Conservation (phyloP, 176 grass and related monocot genomes). For the Juncus effusus region DNA sequence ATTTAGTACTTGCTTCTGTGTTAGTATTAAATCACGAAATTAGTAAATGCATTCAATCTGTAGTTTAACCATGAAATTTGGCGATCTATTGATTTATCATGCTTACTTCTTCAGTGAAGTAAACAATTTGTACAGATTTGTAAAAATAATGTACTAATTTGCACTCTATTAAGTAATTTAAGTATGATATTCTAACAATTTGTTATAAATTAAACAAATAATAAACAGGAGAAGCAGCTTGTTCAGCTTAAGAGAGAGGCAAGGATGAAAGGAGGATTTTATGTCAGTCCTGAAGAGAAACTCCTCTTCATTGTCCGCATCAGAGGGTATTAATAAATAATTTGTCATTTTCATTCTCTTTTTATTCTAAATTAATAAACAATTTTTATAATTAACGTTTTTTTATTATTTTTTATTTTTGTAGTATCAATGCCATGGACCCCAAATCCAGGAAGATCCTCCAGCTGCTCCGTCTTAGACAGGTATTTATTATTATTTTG, state of each 20-base stretch:
- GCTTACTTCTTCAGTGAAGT: no score
- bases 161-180: no score
- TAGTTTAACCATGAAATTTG: no score
- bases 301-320: slow-evolving; percentile 84
- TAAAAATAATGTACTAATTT: no score
- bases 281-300: slow-evolving; percentile 84
- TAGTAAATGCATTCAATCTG: no score
- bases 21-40: no score
- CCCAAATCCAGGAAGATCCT: slow-evolving; percentile 87
- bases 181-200: no score
- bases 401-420: not conserved
- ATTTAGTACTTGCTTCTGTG: no score
- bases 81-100: no score
- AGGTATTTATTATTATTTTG: slow-evolving; percentile 42
- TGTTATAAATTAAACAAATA: no score
- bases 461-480: slow-evolving; percentile 83
- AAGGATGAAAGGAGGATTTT: slow-evolving; percentile 91
- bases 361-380: not conserved
- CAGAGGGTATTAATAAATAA: slow-evolving; percentile 43
- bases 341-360: not conserved
- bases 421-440: slow-evolving; percentile 98
- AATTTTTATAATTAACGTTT: slow-evolving; percentile 8
- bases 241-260: slow-evolving; percentile 89
- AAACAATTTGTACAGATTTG: no score
- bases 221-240: slow-evolving; percentile 68